Evolutionary conservation across 306 rosid genomes (phyloP).

Genomic region (Inga oerstediana): DNA sequence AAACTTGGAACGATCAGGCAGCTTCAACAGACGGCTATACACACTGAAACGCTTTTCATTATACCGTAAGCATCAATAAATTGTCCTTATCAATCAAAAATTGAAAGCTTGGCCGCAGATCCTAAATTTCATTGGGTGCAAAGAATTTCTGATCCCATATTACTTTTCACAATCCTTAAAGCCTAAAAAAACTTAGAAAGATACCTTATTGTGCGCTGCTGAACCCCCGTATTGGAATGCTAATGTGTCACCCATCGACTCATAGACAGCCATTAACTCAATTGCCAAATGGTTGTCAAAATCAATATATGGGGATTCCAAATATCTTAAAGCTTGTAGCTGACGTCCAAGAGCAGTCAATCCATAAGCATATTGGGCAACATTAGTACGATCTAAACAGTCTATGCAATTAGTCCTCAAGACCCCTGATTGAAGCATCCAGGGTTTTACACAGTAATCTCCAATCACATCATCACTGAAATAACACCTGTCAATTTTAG

Average conservation of each 20-base stretch:
- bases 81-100: neutral
- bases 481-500: slow-evolving; percentile 38
- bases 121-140: slow-evolving; percentile 1
- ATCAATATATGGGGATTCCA: slow-evolving; percentile 63
- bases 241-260: slow-evolving; percentile 92
- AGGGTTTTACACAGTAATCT: slow-evolving; percentile 41
- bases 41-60: neutral
- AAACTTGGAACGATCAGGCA: neutral
- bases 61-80: neutral
- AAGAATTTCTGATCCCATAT: slow-evolving; percentile 1
- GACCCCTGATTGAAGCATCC: slow-evolving; percentile 76
- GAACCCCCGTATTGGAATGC: slow-evolving; percentile 97
- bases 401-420: slow-evolving; percentile 96
- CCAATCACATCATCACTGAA: slow-evolving; percentile 38
- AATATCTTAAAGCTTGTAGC: slow-evolving; percentile 61
- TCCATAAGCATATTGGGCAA: slow-evolving; percentile 94
- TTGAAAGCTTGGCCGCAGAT: slow-evolving; percentile 11
- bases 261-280: slow-evolving; percentile 79
- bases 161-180: slow-evolving; percentile 9
- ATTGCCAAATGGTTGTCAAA: slow-evolving; percentile 77
- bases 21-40: neutral
- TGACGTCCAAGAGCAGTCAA: slow-evolving; percentile 84
- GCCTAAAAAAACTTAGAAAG: slow-evolving; percentile 24
- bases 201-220: slow-evolving; percentile 97
- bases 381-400: slow-evolving; percentile 98